Conservation (phyloP, 2,329 filamentous ascomycete species). For the Rutstroemia sp. region DNA sequence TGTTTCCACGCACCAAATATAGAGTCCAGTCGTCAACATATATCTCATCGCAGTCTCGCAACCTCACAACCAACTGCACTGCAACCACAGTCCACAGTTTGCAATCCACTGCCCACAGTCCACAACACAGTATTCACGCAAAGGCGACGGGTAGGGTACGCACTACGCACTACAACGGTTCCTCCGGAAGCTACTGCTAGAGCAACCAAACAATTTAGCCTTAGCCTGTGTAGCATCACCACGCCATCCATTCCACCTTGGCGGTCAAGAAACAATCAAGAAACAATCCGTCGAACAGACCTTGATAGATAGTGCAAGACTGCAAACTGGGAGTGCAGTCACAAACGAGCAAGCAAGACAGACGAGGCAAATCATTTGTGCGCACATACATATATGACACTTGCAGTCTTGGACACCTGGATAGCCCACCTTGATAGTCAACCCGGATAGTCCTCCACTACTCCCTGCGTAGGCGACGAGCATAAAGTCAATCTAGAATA, state of each 20-base stretch:
- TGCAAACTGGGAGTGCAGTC: no score
- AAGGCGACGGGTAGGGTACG: no score
- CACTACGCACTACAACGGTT: background rate
- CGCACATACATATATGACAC: background rate
- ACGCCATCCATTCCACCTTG: constrained; percentile 4
- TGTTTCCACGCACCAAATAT: no score
- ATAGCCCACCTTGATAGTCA: no score
- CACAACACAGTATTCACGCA: no score
- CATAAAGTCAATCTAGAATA: background rate
- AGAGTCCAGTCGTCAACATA: no score
- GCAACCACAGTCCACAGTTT: no score
- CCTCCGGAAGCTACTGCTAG: background rate
- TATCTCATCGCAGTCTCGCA: no score
- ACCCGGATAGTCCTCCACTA: background rate
- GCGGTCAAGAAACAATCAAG: constrained; percentile 9
- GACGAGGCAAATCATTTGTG: background rate
- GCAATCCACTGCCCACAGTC: no score
- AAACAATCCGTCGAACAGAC: background rate
- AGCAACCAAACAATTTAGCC: background rate
- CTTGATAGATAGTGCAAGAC: background rate
- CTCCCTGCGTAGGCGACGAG: background rate
- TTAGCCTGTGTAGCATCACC: background rate
- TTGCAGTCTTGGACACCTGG: no score
- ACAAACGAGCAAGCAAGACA: background rate
- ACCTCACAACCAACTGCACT: no score